Base-by-base conservation (phyloP, 257 asterid genomes). In the Agastache rugosa region DNA sequence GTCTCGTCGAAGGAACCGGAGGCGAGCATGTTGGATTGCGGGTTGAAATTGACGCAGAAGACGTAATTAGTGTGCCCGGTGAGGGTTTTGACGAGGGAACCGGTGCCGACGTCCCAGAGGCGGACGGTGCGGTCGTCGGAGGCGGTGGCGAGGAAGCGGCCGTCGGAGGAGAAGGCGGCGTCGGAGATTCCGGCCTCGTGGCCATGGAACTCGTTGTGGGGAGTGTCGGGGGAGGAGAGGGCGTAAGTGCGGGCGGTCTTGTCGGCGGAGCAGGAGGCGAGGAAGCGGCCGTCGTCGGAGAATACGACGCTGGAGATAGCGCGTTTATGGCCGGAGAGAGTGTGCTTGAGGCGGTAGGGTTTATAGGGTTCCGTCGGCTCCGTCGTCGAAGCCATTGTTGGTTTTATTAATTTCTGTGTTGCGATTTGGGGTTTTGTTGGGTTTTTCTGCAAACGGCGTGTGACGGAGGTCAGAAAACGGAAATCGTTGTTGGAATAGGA, bases 1-100 rank as follows among this genome's bases (percentile, higher is more conserved):
- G 97, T 90, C 86, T 94, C 99, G 22, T 92, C 96, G 69, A 85
- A 94, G 25, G 98, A 90, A 12, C 99, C 97, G 17, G 96, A 87
- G 67, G 85, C 99, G 4, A 95, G 77, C 91, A 89, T 84, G 78
- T 95, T 95, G 51, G 96, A 86, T 54, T 90, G 97, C 11, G 96
- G 97, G 53, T 95, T 92, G 74, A 84, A 95, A 69, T 85, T 87
- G 68, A 92, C 89, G 64, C 98, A 94, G 86, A 92, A 90, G 14
- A 87, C 98, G 75, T 89, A 92, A 35, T 94, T 92, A 11, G 98
- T 83, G 82, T 94, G 99, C 12, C 97, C 99, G 2, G 85, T 76
- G 0, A 94, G 87, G 79, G 98, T 94, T 78, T 92, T 94, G 67
- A 94, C 71, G 39, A 62, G 90, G 76, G 96, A 60, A n/a, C 96